phyloP scores from a whole-genome alignment of 2,329 filamentous ascomycete species.

The Shiraia sp. region DNA sequence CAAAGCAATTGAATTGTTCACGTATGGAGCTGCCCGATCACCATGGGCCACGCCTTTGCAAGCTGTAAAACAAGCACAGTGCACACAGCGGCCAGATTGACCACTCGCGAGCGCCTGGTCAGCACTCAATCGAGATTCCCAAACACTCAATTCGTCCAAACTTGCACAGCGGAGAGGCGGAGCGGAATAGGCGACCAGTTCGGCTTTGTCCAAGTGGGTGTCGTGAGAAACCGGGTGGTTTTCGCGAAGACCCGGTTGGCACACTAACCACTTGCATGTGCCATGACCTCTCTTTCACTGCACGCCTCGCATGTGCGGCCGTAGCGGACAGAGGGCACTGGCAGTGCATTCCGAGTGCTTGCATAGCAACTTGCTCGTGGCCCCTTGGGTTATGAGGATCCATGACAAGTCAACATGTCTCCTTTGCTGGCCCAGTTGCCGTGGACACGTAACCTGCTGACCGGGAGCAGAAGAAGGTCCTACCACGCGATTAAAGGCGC shows the following conservation, averaged over 20 bases:
- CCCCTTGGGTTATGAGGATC: too few relatives aligned
- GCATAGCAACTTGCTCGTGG: too few relatives aligned
- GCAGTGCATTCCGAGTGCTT: too few relatives aligned
- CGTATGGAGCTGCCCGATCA: constrained; percentile 11
- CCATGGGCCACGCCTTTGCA: constrained; percentile 7
- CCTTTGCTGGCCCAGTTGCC: neutral
- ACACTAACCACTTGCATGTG: neutral
- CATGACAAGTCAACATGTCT: neutral
- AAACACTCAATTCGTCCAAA: constrained; percentile 11
- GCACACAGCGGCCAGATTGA: constrained; percentile 9
- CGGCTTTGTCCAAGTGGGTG: neutral
- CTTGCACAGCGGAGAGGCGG: constrained; percentile 12
- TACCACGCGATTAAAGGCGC: constrained; percentile 10
- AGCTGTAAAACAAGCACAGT: constrained; percentile 9
- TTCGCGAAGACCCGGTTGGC: too few relatives aligned
- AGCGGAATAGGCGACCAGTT: constrained; percentile 7
- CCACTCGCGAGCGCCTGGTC: constrained; percentile 12
- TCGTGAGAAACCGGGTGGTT: neutral
- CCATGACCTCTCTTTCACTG: neutral
- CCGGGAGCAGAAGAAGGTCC: constrained; percentile 9
- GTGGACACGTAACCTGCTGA: constrained; percentile 4
- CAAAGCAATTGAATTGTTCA: constrained; percentile 1
- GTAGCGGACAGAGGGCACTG: too few relatives aligned
- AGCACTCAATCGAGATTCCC: constrained; percentile 14
- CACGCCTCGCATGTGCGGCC: neutral